Conservation (phyloP, 1,284 basidiomycete species). For the Sporisorium scitamineum region DNA sequence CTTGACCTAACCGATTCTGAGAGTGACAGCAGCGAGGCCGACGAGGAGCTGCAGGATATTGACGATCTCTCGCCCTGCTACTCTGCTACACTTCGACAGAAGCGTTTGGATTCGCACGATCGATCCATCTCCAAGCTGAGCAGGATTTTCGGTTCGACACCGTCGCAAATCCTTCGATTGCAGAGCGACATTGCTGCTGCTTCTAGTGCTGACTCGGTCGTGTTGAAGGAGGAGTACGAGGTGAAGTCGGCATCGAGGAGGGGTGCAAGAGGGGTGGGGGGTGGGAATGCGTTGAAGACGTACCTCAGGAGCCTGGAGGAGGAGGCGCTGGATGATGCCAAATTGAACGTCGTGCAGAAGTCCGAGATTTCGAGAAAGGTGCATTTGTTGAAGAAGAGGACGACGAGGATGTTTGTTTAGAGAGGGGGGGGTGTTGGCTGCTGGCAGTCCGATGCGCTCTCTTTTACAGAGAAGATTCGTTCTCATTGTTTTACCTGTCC, state of each 20-base stretch:
- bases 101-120: slow-evolving; percentile 16
- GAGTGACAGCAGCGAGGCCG: slow-evolving; percentile 32
- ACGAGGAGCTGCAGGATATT: slow-evolving; percentile 20
- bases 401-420: slow-evolving; percentile 34
- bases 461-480: background rate
- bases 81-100: slow-evolving; percentile 12
- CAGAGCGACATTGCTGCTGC: slow-evolving; percentile 20
- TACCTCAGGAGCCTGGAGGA: too few species aligned
- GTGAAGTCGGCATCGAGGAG: background rate
- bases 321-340: slow-evolving; percentile 37
- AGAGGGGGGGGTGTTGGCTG: background rate
- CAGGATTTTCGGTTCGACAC: slow-evolving; percentile 47
- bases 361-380: slow-evolving; percentile 41
- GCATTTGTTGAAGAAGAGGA: slow-evolving; percentile 31
- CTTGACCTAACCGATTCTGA: slow-evolving; percentile 44
- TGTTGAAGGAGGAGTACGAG: background rate
- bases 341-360: slow-evolving; percentile 33
- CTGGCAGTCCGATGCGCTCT: background rate
- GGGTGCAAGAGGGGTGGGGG: too few species aligned
- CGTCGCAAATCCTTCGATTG: slow-evolving; percentile 32
- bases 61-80: slow-evolving; percentile 7
- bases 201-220: slow-evolving; percentile 7
- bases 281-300: slow-evolving; percentile 23
- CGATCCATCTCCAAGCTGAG: slow-evolving; percentile 43
- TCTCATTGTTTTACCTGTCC: too few species aligned